A percentile compares a stretch with the other conserved stretches of the same genome.
phyloP scores from a whole-genome alignment of 106 monocot genomes.

The Amphibolis antarctica region DNA sequence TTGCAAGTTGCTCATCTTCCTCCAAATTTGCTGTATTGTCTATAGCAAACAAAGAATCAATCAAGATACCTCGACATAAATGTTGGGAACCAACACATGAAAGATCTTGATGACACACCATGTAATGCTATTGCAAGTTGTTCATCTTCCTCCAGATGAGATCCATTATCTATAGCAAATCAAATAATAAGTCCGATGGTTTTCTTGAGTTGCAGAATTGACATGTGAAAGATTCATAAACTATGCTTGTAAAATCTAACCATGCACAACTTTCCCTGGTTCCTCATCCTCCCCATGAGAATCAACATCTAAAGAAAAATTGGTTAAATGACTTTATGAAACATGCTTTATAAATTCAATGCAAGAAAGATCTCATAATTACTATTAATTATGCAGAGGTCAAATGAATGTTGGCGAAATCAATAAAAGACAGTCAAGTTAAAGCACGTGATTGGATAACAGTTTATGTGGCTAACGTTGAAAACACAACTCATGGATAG shows the following conservation, averaged over 20 bases:
- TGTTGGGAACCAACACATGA: too few species aligned
- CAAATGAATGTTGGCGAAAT: too few species aligned
- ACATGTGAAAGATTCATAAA: not conserved
- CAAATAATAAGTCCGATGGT: not conserved
- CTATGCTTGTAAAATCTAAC: not conserved
- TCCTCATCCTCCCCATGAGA: slow-evolving; percentile 65
- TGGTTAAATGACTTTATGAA: not conserved
- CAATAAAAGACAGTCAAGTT: too few species aligned
- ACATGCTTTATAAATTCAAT: not conserved
- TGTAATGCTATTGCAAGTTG: slow-evolving; percentile 1
- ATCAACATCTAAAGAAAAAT: slow-evolving; percentile 20
- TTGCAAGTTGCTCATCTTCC: slow-evolving; percentile 85
- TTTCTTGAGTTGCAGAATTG: too few species aligned
- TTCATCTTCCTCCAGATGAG: slow-evolving; percentile 2
- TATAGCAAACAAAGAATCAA: slow-evolving; percentile 5
- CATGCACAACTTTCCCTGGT: slow-evolving; percentile 61
- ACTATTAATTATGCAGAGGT: not conserved
- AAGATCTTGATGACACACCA: not conserved
- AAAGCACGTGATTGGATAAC: too few species aligned
- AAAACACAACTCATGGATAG: too few species aligned
- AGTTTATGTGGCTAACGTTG: too few species aligned
- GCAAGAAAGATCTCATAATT: not conserved
- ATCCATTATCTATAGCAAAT: not conserved
- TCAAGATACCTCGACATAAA: not conserved
- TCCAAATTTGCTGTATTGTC: slow-evolving; percentile 45